Conservation (phyloP, 345 rosid genomes). For the Eucalyptus erythrocorys region DNA sequence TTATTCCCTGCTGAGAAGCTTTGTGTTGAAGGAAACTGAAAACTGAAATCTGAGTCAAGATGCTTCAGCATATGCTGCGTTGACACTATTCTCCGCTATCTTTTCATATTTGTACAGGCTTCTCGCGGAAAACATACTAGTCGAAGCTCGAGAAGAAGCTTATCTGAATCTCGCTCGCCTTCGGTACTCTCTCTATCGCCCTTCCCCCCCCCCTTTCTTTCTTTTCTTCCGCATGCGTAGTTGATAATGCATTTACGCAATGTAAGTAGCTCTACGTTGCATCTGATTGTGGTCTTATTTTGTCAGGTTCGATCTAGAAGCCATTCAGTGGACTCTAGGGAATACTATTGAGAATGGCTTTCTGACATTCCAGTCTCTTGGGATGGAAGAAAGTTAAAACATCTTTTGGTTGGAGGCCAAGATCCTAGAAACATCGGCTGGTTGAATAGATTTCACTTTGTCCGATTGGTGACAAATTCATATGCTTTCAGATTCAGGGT, state of each 20-base stretch:
- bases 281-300: neutral
- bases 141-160: neutral
- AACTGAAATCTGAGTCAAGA: neutral
- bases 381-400: neutral
- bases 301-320: conserved; percentile 43
- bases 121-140: conserved; percentile 6
- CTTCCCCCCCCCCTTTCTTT: fast-evolving
- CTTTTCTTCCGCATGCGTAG: neutral
- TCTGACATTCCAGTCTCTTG: neutral
- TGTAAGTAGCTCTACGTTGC: neutral
- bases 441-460: neutral
- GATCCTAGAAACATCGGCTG: neutral
- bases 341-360: neutral
- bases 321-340: neutral
- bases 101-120: conserved; percentile 2
- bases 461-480: neutral
- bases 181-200: conserved; percentile 2
- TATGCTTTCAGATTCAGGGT: neutral
- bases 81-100: neutral
- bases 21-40: neutral
- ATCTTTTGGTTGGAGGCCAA: neutral
- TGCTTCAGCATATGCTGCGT: neutral
- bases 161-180: conserved; percentile 18
- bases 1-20: neutral
- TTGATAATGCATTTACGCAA: neutral